These are phyloP conservation scores for Rhizopus arrhizus DNA, from an alignment of 371 early-diverging fungal genomes.

Conservation along the genomic window DNA sequence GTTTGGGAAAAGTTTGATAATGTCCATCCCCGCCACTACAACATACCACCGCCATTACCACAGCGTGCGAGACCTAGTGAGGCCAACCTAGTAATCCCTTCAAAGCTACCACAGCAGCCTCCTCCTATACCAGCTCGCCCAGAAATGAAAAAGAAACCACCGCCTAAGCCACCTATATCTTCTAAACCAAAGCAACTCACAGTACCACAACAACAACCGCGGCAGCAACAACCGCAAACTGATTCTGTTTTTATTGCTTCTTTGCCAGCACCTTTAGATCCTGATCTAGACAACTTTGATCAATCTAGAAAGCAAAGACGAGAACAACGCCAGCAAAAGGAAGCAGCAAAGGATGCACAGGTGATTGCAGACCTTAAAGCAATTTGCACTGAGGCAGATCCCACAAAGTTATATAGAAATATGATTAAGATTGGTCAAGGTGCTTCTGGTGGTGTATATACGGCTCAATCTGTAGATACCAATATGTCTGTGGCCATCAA, in stretches of 20 bases:
- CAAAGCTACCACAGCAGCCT: slow-evolving; percentile 27
- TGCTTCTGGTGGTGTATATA: slow-evolving; percentile 67
- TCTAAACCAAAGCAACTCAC: slow-evolving; percentile 24
- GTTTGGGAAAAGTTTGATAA: slow-evolving; percentile 91
- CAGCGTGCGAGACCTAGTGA: slow-evolving; percentile 24
- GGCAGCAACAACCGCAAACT: slow-evolving; percentile 8
- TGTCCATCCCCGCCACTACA: slow-evolving; percentile 40
- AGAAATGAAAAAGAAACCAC: slow-evolving; percentile 38
- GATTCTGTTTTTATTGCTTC: slow-evolving; percentile 31
- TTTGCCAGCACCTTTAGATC: slow-evolving; percentile 40
- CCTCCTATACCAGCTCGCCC: slow-evolving; percentile 40
- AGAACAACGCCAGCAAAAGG: slow-evolving; percentile 30
- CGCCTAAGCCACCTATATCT: slow-evolving; percentile 37
- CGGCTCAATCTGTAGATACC: slow-evolving; percentile 69
- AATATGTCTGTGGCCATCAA: slow-evolving; percentile 78
- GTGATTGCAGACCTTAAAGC: slow-evolving; percentile 84
- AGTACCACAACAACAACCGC: slow-evolving; percentile 7
- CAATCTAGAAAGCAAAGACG: slow-evolving; percentile 22
- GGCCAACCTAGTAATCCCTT: slow-evolving; percentile 23
- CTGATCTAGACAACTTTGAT: slow-evolving; percentile 38
- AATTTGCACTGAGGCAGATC: slow-evolving; percentile 91
- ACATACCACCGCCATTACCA: slow-evolving; percentile 35
- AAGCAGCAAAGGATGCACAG: slow-evolving; percentile 52
- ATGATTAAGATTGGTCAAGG: slow-evolving; percentile 76
- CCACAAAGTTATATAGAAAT: slow-evolving; percentile 61